Conservation (phyloP, 2,329 filamentous ascomycete species). For the Scolecobasidium constrictum region DNA sequence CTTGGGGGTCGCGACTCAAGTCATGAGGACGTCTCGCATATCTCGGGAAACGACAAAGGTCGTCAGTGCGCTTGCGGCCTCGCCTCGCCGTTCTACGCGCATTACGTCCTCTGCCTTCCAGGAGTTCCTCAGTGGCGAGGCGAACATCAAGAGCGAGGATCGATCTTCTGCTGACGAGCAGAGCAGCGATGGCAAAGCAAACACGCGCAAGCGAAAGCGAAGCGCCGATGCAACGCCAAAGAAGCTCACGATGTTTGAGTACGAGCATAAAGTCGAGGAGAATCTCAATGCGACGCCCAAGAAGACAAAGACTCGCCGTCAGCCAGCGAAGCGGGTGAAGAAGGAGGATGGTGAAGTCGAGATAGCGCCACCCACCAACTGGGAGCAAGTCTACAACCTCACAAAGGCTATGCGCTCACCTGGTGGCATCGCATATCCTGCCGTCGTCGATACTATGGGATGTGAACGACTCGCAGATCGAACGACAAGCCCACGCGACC, state of each 20-base stretch:
- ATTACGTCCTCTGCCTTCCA: not conserved
- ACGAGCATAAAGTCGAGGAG: not conserved
- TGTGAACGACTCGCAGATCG: conserved; percentile 66
- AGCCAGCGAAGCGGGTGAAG: conserved; percentile 7
- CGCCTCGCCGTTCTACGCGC: not conserved
- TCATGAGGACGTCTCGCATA: conserved; percentile 11
- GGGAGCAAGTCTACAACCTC: conserved; percentile 69
- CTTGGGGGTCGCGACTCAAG: too few species aligned
- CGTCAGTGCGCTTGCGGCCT: not conserved
- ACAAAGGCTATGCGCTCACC: conserved; percentile 65
- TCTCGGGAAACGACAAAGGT: conserved; percentile 10
- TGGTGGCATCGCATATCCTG: conserved; percentile 30
- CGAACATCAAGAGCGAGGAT: not conserved
- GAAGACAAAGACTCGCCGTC: conserved; percentile 5
- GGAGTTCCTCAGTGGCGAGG: not conserved
- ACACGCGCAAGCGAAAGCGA: conserved; percentile 10
- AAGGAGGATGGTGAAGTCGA: not conserved
- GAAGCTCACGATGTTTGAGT: not conserved
- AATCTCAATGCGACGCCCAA: not conserved
- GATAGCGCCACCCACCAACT: conserved; percentile 56
- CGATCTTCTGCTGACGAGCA: not conserved
- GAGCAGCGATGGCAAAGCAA: not conserved
- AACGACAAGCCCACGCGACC: conserved; percentile 39
- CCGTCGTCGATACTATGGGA: conserved; percentile 95
- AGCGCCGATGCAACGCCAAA: not conserved